Evolutionary conservation across 768 basidiomycete species (phyloP).

Genomic region (Kwoniella sp.): DNA sequence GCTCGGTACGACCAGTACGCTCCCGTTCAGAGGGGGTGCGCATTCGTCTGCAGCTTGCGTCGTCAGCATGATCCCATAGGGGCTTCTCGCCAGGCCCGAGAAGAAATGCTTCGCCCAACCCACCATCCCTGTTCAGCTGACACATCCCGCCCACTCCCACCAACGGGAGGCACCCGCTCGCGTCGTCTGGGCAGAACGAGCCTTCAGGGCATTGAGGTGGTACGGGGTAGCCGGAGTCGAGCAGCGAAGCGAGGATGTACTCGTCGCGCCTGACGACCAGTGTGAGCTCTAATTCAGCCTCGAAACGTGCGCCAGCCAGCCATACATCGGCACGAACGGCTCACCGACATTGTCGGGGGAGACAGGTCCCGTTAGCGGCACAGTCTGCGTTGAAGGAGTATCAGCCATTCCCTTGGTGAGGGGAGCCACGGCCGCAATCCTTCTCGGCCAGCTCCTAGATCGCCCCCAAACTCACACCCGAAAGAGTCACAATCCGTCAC

Average conservation of each 20-base stretch:
- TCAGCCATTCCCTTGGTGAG: neutral
- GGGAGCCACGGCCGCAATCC: neutral
- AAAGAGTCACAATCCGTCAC: conserved; percentile 35
- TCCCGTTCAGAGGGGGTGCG: conserved; percentile 7
- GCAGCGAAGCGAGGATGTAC: conserved; percentile 19
- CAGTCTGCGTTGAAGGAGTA: conserved; percentile 13
- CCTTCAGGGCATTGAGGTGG: conserved; percentile 23
- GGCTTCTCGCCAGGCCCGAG: neutral
- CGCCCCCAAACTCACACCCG: conserved; percentile 27
- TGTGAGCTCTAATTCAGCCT: neutral
- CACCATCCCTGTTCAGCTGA: conserved; percentile 35
- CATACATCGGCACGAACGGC: neutral
- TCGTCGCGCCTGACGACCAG: conserved; percentile 19
- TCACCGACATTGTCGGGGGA: conserved; percentile 30
- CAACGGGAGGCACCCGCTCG: conserved; percentile 21
- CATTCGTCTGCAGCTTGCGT: conserved; percentile 22
- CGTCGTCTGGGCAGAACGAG: conserved; percentile 30
- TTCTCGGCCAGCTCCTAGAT: neutral
- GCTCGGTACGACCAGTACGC: conserved; percentile 6
- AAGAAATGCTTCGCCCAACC: too few relatives aligned
- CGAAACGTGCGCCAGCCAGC: neutral
- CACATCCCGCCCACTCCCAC: conserved; percentile 21
- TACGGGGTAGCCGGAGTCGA: conserved; percentile 4
- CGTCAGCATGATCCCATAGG: neutral
- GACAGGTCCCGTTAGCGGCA: conserved; percentile 27